A percentile compares a stretch with the other conserved stretches of the same genome.
phyloP scores from a whole-genome alignment of 495 filamentous ascomycete genomes.

The Podospora pseudocomata region DNA sequence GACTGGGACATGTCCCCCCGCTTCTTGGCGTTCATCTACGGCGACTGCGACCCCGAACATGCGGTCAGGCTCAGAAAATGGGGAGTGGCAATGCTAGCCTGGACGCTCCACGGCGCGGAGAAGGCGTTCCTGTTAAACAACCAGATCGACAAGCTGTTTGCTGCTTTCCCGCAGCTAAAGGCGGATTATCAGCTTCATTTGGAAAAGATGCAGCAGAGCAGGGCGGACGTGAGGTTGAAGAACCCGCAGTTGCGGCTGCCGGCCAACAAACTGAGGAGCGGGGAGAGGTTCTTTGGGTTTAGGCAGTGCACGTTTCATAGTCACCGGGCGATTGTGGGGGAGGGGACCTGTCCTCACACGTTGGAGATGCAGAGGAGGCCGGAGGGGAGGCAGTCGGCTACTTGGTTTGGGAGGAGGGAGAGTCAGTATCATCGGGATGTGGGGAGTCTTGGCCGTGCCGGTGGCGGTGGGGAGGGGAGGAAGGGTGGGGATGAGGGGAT shows the following conservation, averaged over 20 bases:
- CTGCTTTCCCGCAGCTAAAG: constrained; percentile 34
- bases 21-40: constrained; percentile 44
- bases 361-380: constrained; percentile 4
- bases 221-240: constrained; percentile 45
- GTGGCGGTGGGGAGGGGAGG: constrained; percentile 10
- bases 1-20: constrained; percentile 47
- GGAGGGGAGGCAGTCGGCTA: neutral
- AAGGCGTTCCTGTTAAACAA: constrained; percentile 17
- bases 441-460: neutral
- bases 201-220: constrained; percentile 38
- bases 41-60: constrained; percentile 39
- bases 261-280: constrained; percentile 41
- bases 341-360: constrained; percentile 42
- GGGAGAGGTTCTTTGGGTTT: constrained; percentile 48
- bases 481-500: constrained; percentile 4
- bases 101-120: constrained; percentile 36
- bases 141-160: constrained; percentile 37
- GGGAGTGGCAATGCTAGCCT: constrained; percentile 50
- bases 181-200: constrained; percentile 44
- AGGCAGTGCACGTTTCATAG: constrained; percentile 49
- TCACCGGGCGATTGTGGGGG: constrained; percentile 42
- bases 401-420: constrained; percentile 7
- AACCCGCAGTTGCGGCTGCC: constrained; percentile 48
- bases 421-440: neutral
- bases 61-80: constrained; percentile 44